A percentile compares a stretch with the other conserved stretches of the same genome.
These are phyloP conservation scores for Globisporangium lucens DNA, from an alignment of 352 stramenopile species.

Conservation along the genomic window DNA sequence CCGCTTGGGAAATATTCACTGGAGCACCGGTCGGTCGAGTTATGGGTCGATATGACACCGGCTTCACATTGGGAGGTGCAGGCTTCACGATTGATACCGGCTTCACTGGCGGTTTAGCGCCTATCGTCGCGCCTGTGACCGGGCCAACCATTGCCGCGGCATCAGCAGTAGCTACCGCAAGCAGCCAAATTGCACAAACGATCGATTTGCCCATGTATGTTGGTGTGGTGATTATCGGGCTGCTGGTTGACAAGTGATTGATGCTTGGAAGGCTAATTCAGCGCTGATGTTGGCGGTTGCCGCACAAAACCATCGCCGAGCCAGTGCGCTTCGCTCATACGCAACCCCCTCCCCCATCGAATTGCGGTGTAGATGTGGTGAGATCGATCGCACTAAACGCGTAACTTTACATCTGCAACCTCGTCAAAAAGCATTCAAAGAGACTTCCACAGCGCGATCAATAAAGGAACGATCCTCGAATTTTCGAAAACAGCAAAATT, in stretches of 20 bases:
- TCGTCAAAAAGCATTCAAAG: background rate
- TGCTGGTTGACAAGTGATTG: background rate
- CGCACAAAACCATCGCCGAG: background rate
- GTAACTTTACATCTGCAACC: background rate
- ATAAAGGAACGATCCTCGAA: background rate
- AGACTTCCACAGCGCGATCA: background rate
- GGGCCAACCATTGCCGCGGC: background rate
- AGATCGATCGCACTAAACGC: background rate
- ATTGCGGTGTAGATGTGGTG: background rate
- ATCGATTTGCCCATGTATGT: background rate
- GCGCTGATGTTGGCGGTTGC: background rate
- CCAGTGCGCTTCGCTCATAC: background rate
- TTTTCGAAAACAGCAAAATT: background rate
- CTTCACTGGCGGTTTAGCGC: background rate
- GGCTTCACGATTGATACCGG: background rate
- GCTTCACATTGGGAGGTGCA: background rate
- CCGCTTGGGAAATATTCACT: background rate
- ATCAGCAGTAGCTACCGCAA: background rate
- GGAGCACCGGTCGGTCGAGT: background rate
- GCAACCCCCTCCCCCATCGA: background rate
- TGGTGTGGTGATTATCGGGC: background rate
- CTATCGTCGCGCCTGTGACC: background rate
- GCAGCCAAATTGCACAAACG: conserved; percentile 1
- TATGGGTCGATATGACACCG: background rate
- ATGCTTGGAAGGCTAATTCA: background rate